Percentiles rank a stretch among this genome's conserved stretches.
These are phyloP conservation scores for Leptomonas pyrrhocoris DNA, from an alignment of 208 protist species.

Conservation along the genomic window DNA sequence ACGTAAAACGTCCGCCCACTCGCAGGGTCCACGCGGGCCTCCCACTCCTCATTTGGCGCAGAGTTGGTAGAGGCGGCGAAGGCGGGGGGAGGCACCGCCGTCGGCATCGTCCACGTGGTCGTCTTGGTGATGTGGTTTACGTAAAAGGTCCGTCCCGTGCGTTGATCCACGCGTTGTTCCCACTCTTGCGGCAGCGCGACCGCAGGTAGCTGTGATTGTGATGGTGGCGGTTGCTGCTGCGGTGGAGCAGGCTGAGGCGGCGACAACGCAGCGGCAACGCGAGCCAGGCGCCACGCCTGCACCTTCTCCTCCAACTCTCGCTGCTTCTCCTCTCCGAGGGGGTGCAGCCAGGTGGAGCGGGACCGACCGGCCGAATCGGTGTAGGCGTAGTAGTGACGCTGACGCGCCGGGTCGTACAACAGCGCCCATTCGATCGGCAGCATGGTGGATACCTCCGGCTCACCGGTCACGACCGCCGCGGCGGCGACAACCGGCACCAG, in stretches of 20 bases:
- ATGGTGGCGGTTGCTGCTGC: conserved; percentile 13
- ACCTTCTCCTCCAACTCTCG: conserved; percentile 50
- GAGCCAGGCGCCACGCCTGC: conserved; percentile 17
- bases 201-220: conserved; percentile 11
- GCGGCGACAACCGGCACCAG: background rate
- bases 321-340: conserved; percentile 51
- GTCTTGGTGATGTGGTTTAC: conserved; percentile 73
- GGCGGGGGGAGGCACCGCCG: background rate
- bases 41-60: conserved; percentile 38
- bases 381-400: conserved; percentile 70
- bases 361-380: conserved; percentile 37
- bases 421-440: conserved; percentile 65
- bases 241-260: conserved; percentile 6
- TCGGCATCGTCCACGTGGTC: conserved; percentile 62
- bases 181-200: conserved; percentile 36
- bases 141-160: conserved; percentile 64
- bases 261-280: background rate
- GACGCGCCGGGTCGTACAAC: conserved; percentile 49
- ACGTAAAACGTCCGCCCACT: conserved; percentile 69
- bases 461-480: conserved; percentile 11
- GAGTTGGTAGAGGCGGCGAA: background rate
- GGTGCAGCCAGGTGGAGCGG: conserved; percentile 70
- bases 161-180: conserved; percentile 52
- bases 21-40: conserved; percentile 47
- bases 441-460: conserved; percentile 54